Conservation (phyloP, 2,329 filamentous ascomycete species). For the Phaeophleospora eucalypticola region DNA sequence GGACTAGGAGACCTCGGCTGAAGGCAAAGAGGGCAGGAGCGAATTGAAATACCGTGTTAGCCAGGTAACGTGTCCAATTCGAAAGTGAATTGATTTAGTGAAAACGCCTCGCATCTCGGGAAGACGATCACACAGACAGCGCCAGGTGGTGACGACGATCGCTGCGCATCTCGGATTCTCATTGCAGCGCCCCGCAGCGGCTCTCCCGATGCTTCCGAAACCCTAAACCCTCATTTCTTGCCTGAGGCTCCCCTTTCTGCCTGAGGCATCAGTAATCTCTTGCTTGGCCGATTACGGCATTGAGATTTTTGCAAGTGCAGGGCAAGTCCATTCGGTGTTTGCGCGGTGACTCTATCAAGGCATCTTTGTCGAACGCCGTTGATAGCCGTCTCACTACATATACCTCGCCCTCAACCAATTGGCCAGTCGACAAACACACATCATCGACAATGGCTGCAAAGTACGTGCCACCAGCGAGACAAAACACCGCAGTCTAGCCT, state of each 20-base stretch:
- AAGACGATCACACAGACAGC: not conserved
- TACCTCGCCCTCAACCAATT: too few species aligned
- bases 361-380: constrained; percentile 6
- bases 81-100: not conserved
- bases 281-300: not conserved
- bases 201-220: not conserved
- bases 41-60: not conserved
- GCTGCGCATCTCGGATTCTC: not conserved
- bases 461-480: not conserved
- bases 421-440: too few species aligned
- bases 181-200: not conserved
- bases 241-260: not conserved
- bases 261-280: too few species aligned
- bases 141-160: not conserved
- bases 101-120: not conserved
- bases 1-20: not conserved
- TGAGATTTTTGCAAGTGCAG: not conserved
- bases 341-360: not conserved
- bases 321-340: too few species aligned
- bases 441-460: constrained; percentile 6
- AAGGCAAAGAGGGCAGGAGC: too few species aligned
- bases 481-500: too few species aligned
- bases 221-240: not conserved
- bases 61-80: not conserved
- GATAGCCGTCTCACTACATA: too few species aligned